A percentile compares a stretch with the other conserved stretches of the same genome.
Conservation (phyloP, 2,329 filamentous ascomycete species). For the Aspergillus sp. region DNA sequence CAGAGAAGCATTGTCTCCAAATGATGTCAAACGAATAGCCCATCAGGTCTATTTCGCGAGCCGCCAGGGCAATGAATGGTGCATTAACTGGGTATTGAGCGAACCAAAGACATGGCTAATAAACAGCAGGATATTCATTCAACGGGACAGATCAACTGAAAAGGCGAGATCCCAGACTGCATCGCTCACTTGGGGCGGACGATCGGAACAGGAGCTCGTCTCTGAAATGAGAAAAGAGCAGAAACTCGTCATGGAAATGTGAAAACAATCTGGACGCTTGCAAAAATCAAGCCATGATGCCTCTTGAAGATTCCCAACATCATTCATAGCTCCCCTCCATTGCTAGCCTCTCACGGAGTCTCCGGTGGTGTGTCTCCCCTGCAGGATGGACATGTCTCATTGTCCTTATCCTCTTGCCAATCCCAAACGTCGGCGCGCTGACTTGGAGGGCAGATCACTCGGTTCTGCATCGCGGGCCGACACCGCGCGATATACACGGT, state of each 20-base stretch:
- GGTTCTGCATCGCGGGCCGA: constrained; percentile 15
- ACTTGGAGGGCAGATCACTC: constrained; percentile 16
- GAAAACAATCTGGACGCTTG: background rate
- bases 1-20: constrained; percentile 5
- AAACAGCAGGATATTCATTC: constrained; percentile 17
- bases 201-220: constrained; percentile 20
- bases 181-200: constrained; percentile 22
- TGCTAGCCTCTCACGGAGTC: constrained; percentile 13
- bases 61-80: constrained; percentile 20
- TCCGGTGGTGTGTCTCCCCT: constrained; percentile 20
- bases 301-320: background rate
- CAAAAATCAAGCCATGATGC: background rate
- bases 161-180: constrained; percentile 15
- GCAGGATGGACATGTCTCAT: constrained; percentile 18
- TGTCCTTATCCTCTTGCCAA: constrained; percentile 21
- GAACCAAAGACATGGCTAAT: background rate
- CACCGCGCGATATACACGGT: constrained; percentile 21
- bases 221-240: constrained; percentile 20
- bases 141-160: constrained; percentile 14
- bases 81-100: background rate
- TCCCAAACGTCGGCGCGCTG: constrained; percentile 20
- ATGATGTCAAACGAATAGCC: constrained; percentile 16
- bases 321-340: background rate
- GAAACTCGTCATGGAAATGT: constrained; percentile 18
- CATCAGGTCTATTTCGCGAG: constrained; percentile 22